phyloP scores from a whole-genome alignment of 257 asterid species.

The Nicotiana noctiflora region DNA sequence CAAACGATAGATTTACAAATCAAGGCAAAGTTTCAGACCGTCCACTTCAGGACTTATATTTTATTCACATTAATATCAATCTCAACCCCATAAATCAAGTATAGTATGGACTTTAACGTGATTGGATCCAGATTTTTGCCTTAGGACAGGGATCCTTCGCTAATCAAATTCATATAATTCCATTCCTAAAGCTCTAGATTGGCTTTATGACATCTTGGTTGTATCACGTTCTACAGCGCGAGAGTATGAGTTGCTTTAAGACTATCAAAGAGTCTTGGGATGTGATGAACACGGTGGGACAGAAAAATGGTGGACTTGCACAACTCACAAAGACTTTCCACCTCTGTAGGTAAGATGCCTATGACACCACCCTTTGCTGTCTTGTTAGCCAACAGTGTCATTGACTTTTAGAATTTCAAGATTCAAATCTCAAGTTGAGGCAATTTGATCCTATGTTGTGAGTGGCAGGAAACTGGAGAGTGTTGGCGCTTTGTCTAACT shows the following conservation, averaged over 20 bases:
- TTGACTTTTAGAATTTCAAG: background rate
- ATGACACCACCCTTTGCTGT: background rate
- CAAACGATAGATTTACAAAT: background rate
- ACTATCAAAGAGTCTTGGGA: constrained; percentile 81
- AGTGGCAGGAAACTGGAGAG: constrained; percentile 68
- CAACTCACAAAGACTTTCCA: constrained; percentile 53
- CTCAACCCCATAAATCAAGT: background rate
- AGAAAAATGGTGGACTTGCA: constrained; percentile 51
- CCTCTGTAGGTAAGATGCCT: constrained; percentile 54
- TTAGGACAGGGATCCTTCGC: constrained; percentile 1
- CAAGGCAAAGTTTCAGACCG: background rate
- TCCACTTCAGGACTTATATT: background rate
- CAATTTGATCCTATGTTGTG: background rate
- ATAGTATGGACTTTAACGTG: background rate
- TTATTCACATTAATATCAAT: background rate
- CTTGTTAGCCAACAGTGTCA: background rate
- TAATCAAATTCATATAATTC: background rate
- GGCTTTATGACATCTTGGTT: background rate
- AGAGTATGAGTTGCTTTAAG: constrained; percentile 70
- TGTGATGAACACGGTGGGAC: constrained; percentile 49
- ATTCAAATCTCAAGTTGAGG: constrained; percentile 18
- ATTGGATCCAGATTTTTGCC: background rate
- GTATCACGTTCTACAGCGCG: constrained; percentile 40
- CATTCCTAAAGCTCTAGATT: constrained; percentile 1
- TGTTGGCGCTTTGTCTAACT: constrained; percentile 50